Conservation (phyloP, 208 protist genomes). For the Trypanosoma boissoni region DNA sequence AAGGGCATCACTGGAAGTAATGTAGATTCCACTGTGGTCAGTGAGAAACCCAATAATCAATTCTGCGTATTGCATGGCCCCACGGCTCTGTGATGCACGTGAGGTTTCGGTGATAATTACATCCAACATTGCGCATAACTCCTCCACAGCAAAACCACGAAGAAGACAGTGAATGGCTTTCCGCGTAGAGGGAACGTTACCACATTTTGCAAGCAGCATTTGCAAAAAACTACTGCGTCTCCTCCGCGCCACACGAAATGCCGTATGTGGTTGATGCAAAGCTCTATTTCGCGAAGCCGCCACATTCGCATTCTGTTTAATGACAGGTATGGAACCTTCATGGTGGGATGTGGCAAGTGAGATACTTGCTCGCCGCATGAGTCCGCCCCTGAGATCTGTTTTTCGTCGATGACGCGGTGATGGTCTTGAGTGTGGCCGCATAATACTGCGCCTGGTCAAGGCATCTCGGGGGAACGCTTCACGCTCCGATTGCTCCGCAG, state of each 20-base stretch:
- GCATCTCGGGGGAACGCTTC: neutral
- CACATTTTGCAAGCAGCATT: constrained; percentile 49
- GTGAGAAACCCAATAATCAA: constrained; percentile 54
- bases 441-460: neutral
- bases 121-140: constrained; percentile 68
- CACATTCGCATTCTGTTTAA: too few relatives aligned
- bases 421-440: neutral
- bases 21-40: constrained; percentile 45
- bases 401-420: neutral
- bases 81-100: constrained; percentile 43
- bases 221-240: constrained; percentile 59
- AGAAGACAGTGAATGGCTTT: constrained; percentile 45
- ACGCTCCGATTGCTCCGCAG: too few relatives aligned
- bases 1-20: constrained; percentile 44
- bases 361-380: neutral
- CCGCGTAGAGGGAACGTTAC: constrained; percentile 24
- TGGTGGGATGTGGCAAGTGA: neutral
- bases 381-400: neutral
- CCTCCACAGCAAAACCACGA: constrained; percentile 62
- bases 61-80: constrained; percentile 73
- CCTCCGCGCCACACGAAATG: constrained; percentile 6
- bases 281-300: too few relatives aligned
- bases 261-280: too few relatives aligned
- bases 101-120: constrained; percentile 59
- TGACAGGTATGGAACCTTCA: too few relatives aligned